Percentiles rank a stretch among this genome's conserved stretches.
These are phyloP conservation scores for Plasmopara viticola DNA, from an alignment of 352 stramenopile genomes.

Conservation along the genomic window DNA sequence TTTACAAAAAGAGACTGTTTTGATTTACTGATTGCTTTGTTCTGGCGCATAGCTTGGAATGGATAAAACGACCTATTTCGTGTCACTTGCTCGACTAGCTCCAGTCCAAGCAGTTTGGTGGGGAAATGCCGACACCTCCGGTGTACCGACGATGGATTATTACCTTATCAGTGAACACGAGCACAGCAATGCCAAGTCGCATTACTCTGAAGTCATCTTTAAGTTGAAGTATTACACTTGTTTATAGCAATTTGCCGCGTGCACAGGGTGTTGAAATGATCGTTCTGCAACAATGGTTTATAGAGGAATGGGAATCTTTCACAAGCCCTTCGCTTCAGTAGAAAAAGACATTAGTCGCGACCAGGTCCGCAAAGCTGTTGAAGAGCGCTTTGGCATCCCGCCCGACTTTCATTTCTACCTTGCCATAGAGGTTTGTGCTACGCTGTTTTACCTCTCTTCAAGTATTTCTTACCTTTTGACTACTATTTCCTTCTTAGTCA, in stretches of 20 bases:
- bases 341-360: constrained; percentile 32
- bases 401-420: constrained; percentile 58
- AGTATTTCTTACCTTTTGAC: neutral
- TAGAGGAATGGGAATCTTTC: no score
- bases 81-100: constrained; percentile 60
- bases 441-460: neutral
- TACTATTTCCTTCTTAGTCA: constrained; percentile 23
- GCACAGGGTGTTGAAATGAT: no score
- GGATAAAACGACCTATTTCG: constrained; percentile 74
- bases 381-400: constrained; percentile 52
- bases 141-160: constrained; percentile 62
- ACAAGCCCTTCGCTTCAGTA: no score
- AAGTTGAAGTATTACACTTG: no score
- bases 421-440: constrained; percentile 43
- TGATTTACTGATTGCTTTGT: neutral
- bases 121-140: constrained; percentile 66
- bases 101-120: constrained; percentile 69
- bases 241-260: no score
- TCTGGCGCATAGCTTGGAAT: constrained; percentile 47
- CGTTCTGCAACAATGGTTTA: no score
- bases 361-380: constrained; percentile 39
- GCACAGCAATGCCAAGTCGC: constrained; percentile 23
- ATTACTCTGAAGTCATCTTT: no score
- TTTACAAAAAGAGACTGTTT: no score
- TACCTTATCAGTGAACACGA: constrained; percentile 65